phyloP scores from a whole-genome alignment of 441 rosid genomes.

The Eugenia klotzschiana region DNA sequence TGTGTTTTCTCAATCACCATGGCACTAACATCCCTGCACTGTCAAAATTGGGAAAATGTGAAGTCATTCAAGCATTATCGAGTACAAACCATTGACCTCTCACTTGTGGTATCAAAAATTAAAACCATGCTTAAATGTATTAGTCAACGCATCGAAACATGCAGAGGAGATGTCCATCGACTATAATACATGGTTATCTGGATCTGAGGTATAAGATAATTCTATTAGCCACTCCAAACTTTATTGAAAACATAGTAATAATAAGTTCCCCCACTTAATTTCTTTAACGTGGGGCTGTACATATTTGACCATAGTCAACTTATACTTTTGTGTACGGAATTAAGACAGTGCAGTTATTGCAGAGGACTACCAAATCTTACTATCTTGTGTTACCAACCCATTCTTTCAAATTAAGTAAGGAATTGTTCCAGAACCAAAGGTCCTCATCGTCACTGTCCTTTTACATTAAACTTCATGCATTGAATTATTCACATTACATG shows the following conservation, averaged over 20 bases:
- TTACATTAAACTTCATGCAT: neutral
- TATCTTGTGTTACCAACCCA: neutral
- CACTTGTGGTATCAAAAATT: neutral
- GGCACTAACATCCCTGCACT: constrained; percentile 30
- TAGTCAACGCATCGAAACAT: neutral
- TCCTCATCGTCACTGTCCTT: neutral
- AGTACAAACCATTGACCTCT: neutral
- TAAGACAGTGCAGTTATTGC: neutral
- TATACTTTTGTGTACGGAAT: neutral
- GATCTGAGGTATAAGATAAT: neutral
- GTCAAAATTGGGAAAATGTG: constrained; percentile 5
- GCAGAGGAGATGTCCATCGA: neutral
- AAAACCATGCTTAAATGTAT: neutral
- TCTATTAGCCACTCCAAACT: neutral
- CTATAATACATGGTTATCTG: neutral
- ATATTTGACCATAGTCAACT: neutral
- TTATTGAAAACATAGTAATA: neutral
- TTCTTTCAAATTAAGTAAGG: neutral
- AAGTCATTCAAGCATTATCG: neutral
- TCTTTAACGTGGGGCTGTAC: neutral
- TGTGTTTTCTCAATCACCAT: constrained; percentile 6
- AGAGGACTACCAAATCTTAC: neutral
- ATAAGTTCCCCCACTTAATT: neutral
- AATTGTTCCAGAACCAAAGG: neutral
- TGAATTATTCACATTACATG: neutral